Percentiles rank a stretch among this genome's conserved stretches.
phyloP scores from a whole-genome alignment of 495 filamentous ascomycete genomes.

The Talaromyces proteolyticus region DNA sequence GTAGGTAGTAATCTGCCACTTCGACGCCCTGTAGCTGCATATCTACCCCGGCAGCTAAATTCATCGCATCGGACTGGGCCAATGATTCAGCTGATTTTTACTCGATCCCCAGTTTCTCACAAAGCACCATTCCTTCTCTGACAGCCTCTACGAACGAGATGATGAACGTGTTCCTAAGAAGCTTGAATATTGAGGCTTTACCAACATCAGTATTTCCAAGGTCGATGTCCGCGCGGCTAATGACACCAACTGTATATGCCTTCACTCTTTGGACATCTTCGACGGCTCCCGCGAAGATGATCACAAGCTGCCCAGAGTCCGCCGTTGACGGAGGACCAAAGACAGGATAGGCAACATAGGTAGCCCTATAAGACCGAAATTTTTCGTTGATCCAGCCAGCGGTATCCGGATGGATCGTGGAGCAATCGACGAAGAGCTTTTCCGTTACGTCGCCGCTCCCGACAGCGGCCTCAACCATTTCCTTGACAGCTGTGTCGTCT shows the following conservation, averaged over 20 bases:
- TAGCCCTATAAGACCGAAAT: conserved; percentile 50
- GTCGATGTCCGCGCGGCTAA: conserved; percentile 63
- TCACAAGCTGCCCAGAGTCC: conserved; percentile 67
- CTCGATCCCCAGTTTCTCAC: conserved; percentile 77
- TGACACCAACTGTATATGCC: conserved; percentile 76
- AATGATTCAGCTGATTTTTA: too few species aligned
- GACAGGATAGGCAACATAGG: conserved; percentile 75
- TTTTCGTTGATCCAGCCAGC: conserved; percentile 55
- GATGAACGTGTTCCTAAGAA: conserved; percentile 85
- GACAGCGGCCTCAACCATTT: conserved; percentile 44
- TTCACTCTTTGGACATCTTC: conserved; percentile 54
- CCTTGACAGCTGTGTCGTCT: conserved; percentile 66
- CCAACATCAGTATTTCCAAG: conserved; percentile 3
- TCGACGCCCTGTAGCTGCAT: too few species aligned
- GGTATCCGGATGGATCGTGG: conserved; percentile 82
- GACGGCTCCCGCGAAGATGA: conserved; percentile 66
- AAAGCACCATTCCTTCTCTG: conserved; percentile 67
- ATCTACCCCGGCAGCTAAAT: too few species aligned
- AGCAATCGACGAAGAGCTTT: conserved; percentile 80
- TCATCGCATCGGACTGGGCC: too few species aligned
- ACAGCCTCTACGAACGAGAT: conserved; percentile 76
- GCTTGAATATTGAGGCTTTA: conserved; percentile 46
- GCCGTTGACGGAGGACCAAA: conserved; percentile 81
- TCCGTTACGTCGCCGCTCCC: conserved; percentile 49
- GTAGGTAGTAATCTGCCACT: too few species aligned